Base-by-base conservation (phyloP, 495 filamentous ascomycete species). In the Hyaloscypha hepaticicola region DNA sequence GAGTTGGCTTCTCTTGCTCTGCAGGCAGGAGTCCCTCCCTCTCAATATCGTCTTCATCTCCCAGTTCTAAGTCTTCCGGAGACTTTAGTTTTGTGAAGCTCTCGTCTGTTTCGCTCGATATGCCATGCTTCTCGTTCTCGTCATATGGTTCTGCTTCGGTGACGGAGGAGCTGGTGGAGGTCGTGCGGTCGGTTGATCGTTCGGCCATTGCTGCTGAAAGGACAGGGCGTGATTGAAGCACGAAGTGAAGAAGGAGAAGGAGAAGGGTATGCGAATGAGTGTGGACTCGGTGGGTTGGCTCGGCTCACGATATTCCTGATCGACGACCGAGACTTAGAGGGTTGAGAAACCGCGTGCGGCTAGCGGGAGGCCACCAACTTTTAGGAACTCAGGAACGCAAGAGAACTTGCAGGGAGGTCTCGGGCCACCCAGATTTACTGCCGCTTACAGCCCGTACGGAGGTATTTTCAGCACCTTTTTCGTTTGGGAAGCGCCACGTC, bases 131-230 rank as follows among this genome's bases (percentile, higher is more conserved):
- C 58, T 69, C 65, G 45, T 69, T 64, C 25, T 64, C 60, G 26
- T 70, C 63, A 21, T 31, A 64, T 5, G 51, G 52, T 19, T 69
- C 67, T n/a, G 73, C 70, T 29, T 73, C 72, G 1, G 74, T 70
- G 51, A 73, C 67, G 9, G 79, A 77, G 14, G 77, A 79, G 48
- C 72, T 74, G 58, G 71, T 66, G 19, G 76, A 79, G 21, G 69
- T 69, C 45, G 68, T 52, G 61, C 70, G 70, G 50, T 74, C 67
- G 45, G 64, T 63, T n/a, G 60, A 59, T 26, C 55, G 60, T 61
- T 68, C 66, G 28, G 69, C 60, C 69, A 68, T 66, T 45, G 55
- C 27, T 34, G 48, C 21, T 25, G 55, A 59, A 61, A n/a, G 33
- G 60, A 59, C 24, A 55, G 53, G 29, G 38, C 27, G 22, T 53